Conservation (phyloP, 257 asterid species). For the Solanum boliviense region DNA sequence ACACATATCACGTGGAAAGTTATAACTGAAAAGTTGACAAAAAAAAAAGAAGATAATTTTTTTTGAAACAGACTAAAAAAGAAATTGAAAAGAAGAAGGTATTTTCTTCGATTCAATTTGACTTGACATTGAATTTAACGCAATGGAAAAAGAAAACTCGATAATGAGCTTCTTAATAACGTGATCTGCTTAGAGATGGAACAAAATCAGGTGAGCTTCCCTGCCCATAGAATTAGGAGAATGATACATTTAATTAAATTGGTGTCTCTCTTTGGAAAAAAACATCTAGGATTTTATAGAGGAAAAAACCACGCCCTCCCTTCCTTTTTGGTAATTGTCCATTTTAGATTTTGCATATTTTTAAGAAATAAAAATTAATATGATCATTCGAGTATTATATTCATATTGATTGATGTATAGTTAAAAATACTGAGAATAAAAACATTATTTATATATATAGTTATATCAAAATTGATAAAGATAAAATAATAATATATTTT, state of each 20-base stretch:
- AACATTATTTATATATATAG: too few species aligned
- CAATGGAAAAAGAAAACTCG: background rate
- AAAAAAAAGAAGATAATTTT: background rate
- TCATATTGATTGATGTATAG: too few species aligned
- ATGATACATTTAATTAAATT: background rate
- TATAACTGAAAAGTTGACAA: background rate
- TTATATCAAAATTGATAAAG: too few species aligned
- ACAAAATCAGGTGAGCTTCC: background rate
- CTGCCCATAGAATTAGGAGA: background rate
- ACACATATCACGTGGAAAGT: background rate
- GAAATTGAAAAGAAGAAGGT: too few species aligned
- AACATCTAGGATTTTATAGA: background rate
- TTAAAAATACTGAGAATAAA: too few species aligned
- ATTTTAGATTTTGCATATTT: background rate
- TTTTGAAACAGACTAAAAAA: too few species aligned
- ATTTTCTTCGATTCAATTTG: background rate
- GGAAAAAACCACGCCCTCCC: background rate
- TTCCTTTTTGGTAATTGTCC: background rate
- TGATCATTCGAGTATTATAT: too few species aligned
- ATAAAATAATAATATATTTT: too few species aligned
- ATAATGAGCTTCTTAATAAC: background rate
- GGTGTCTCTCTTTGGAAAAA: background rate
- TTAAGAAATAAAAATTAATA: background rate
- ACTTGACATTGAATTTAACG: background rate
- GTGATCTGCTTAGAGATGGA: background rate